phyloP scores from a whole-genome alignment of 345 rosid species.

The Gynandropsis gynandra region DNA sequence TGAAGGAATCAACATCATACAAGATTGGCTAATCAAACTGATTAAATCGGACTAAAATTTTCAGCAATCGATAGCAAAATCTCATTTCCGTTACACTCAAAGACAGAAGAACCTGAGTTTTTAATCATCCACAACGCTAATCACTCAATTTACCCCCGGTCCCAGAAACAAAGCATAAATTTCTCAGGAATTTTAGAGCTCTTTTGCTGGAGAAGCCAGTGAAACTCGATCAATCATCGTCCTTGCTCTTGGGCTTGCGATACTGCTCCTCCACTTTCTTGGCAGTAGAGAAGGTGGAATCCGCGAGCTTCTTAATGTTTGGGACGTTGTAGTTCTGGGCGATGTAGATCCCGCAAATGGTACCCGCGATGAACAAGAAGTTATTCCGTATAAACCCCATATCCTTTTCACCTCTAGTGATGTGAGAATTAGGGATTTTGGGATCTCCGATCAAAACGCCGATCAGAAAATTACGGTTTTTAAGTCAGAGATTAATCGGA shows the following conservation, averaged over 20 bases:
- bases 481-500: too few species aligned
- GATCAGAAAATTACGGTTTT: too few species aligned
- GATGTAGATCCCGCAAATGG: conserved; percentile 33
- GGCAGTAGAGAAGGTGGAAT: conserved; percentile 27
- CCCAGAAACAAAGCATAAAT: not conserved
- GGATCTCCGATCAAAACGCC: too few species aligned
- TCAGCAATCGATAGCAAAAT: not conserved
- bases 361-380: conserved; percentile 32
- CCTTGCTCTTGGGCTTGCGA: conserved; percentile 27
- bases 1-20: not conserved
- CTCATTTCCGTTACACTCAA: conserved; percentile 4
- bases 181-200: not conserved
- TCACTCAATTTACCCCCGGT: not conserved
- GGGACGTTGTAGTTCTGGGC: conserved; percentile 49
- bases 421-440: not conserved
- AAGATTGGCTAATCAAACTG: not conserved
- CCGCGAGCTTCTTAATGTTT: conserved; percentile 29
- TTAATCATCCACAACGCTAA: conserved; percentile 13
- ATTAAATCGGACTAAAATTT: too few species aligned
- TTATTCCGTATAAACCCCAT: conserved; percentile 34
- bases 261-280: conserved; percentile 36
- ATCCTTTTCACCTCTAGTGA: not conserved
- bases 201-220: too few species aligned
- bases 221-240: too few species aligned
- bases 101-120: too few species aligned